Base-by-base conservation (phyloP, 2,329 filamentous ascomycete species). In the Daldinia sp. region DNA sequence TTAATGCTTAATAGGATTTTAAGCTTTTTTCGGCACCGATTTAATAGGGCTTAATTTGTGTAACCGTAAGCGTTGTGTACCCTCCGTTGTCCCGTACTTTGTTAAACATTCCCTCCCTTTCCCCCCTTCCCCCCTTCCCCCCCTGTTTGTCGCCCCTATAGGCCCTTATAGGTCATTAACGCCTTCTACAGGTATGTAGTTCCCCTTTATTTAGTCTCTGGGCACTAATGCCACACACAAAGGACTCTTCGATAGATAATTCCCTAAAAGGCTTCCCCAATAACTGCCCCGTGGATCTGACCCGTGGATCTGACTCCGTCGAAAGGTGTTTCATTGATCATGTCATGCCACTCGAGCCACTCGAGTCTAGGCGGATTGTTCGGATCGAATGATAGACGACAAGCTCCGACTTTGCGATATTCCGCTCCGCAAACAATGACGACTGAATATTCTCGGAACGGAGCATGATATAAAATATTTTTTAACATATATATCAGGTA, bases 271-370 rank as follows among this genome's bases (percentile, higher is more conserved):
- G 67, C 33, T 33, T 60, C 51, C 33, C 33, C 51, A 35, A 54
- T 54, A 35, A 26, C 51, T 54, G 33, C 4, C 51, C 51, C 51
- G 51, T 54, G 3, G 23, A 35, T 37, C 50, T 37, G 18, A 37
- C n/a, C n/a, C 30, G 30, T 54, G 4, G 13, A 35, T 39, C 51
- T 39, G 20, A 37, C 30, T 35, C 33, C 33, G 33, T 54, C 26
- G 18, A 26, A 39, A 37, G 33, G 18, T 35, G 51, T 64, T 64
- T 67, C 64, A 64, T 67, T 65, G 20, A 50, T 69, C 64, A 61
- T 70, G 42, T 48, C 20, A 26, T 12, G 18, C 44, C 44, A 51
- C 26, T 23, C 6, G 6, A 50, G 23, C 39, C 39, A 28, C 13
- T 6, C n/a, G 15, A 12, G 48, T 18, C 20, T 39, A 26, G 35